Evolutionary conservation across 495 filamentous ascomycete genomes (phyloP).

Genomic region (Aspergillus indologenus): DNA sequence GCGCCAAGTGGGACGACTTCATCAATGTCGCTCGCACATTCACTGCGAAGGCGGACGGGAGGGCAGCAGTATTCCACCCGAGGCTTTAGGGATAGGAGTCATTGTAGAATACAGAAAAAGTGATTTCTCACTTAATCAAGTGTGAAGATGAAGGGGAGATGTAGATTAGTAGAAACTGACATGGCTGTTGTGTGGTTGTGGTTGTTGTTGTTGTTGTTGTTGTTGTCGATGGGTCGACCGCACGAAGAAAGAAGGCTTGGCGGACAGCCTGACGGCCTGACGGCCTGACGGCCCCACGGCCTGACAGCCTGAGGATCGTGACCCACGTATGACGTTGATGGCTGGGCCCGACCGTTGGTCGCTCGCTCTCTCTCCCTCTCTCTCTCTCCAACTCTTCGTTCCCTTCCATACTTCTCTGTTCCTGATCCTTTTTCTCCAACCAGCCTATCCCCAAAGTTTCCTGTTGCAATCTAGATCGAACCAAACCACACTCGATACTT

Average conservation of each 20-base stretch:
- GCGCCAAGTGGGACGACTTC: slow-evolving; percentile 3
- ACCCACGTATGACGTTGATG: slow-evolving; percentile 1
- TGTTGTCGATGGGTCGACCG: too few species aligned
- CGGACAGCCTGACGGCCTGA: too few species aligned
- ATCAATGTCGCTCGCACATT: neutral
- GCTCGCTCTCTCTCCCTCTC: neutral
- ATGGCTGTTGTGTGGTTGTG: neutral
- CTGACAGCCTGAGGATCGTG: neutral
- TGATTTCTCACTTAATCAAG: too few species aligned
- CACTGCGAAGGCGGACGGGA: neutral
- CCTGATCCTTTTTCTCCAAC: neutral
- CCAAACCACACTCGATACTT: neutral
- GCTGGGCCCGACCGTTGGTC: neutral
- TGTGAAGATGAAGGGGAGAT: too few species aligned
- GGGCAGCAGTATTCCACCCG: neutral
- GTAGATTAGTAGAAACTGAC: neutral
- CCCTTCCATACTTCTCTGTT: neutral
- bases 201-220: neutral
- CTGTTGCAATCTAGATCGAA: neutral
- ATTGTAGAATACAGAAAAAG: too few species aligned
- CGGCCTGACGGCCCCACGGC: too few species aligned
- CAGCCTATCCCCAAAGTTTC: neutral
- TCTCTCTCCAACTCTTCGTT: too few species aligned
- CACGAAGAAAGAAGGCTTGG: neutral
- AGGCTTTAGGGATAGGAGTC: neutral